Base-by-base conservation (phyloP, 2,329 filamentous ascomycete genomes). In the Albifimbria verrucaria region DNA sequence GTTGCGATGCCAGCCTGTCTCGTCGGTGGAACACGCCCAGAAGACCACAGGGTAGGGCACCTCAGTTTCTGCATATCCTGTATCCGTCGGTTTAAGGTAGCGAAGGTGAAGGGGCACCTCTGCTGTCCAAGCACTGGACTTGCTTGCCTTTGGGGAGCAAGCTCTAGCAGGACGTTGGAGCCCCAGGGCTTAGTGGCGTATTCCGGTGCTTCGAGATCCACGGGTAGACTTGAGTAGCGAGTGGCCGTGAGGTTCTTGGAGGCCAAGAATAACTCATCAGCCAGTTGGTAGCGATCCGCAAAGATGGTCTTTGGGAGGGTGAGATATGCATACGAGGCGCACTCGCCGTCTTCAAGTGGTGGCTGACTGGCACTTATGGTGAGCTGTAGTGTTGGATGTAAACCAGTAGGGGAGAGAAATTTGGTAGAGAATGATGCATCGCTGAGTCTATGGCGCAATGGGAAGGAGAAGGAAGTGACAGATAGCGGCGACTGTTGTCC, bases 181-280 rank as follows among this genome's bases (percentile, higher is more conserved):
- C 93, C 93, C 93, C 93, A 97, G 26, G 78, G 70, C 7, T 79
- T 66, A 25, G 91, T 80, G 2, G 86, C 83, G 76, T 95, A 97
- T 62, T 88, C 87, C 1, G 93, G 93, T 1, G 91, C 92, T 73
- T 97, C 93, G 50, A 97, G 85, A 60, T 97, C 92, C 7, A 92
- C 89, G 20, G 90, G 89, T 12, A 89, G 82, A 23, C 85, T 85
- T 15, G 90, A 80, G 57, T 87, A 83, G 44, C 80, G 85, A 41
- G 95, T 73, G 2, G 81, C 76, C 2, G 79, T 77, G 20, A 97
- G 79, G 64, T 95, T 90, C 63, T 96, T 91, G 1, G 90, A 92
- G 3, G 83, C 71, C 25, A 96, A 79, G 72, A 95, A 94, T 5
- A 96, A 78, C 0, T 81, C 71, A 67, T 92, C 89, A 22, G 76